Evolutionary conservation across 108 stramenopile genomes (phyloP).

Genomic region (Schizochytrium sp.): DNA sequence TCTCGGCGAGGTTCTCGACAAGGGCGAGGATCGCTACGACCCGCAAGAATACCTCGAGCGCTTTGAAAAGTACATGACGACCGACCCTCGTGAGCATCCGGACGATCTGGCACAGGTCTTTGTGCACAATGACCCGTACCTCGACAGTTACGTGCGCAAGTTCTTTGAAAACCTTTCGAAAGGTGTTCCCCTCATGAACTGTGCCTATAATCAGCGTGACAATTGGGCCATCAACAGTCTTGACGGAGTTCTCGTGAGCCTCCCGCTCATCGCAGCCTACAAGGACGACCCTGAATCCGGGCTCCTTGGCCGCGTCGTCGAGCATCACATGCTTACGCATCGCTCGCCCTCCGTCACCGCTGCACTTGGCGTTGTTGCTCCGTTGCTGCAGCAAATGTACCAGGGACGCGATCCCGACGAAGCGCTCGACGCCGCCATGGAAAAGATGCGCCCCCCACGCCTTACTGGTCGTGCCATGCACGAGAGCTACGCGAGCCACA

Average conservation of each 20-base stretch:
- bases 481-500: conserved; percentile 23
- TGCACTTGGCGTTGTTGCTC: conserved; percentile 16
- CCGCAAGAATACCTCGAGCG: conserved; percentile 25
- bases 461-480: conserved; percentile 27
- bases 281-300: conserved; percentile 23
- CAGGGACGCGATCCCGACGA: background rate
- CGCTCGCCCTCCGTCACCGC: conserved; percentile 22
- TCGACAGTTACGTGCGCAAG: conserved; percentile 29
- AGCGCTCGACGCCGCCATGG: conserved; percentile 29
- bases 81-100: background rate
- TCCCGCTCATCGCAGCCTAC: conserved; percentile 31
- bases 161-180: conserved; percentile 28
- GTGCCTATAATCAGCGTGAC: conserved; percentile 26
- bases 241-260: conserved; percentile 27
- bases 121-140: conserved; percentile 31
- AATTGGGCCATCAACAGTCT: conserved; percentile 30
- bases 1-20: conserved; percentile 1
- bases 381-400: conserved; percentile 21
- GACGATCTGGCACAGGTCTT: conserved; percentile 13
- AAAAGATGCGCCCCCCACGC: conserved; percentile 32
- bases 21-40: conserved; percentile 24
- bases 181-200: conserved; percentile 16
- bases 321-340: conserved; percentile 35
- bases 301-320: conserved; percentile 30
- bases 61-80: conserved; percentile 27